Evolutionary conservation across 441 rosid genomes (phyloP).

Genomic region (Populus trichocarpa): DNA sequence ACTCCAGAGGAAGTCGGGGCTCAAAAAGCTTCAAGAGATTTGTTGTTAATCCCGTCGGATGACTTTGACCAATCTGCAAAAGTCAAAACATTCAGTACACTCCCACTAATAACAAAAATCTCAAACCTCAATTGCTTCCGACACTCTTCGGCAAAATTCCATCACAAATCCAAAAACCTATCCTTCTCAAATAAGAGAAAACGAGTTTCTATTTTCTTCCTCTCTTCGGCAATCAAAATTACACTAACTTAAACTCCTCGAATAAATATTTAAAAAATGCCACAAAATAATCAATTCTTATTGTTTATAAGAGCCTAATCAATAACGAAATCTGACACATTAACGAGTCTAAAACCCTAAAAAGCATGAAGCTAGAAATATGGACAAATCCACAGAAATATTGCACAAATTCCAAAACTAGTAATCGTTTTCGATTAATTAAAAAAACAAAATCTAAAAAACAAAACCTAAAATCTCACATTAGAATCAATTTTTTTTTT

Average conservation of each 20-base stretch:
- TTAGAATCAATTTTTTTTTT: too few species aligned
- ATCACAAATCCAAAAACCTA: background rate
- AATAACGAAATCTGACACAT: too few species aligned
- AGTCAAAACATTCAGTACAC: conserved; percentile 11
- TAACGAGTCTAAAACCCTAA: background rate
- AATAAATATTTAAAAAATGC: too few species aligned
- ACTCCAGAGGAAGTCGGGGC: conserved; percentile 86
- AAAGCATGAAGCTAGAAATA: background rate
- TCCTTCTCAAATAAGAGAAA: background rate
- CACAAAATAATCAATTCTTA: too few species aligned
- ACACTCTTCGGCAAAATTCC: background rate
- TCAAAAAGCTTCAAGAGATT: conserved; percentile 91
- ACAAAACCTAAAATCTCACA: too few species aligned
- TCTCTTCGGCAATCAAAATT: background rate
- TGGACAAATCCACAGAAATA: background rate
- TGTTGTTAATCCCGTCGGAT: conserved; percentile 84
- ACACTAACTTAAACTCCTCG: background rate
- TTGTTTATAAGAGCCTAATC: background rate
- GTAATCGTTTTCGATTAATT: background rate
- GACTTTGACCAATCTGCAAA: conserved; percentile 93
- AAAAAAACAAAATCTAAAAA: too few species aligned
- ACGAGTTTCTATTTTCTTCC: background rate
- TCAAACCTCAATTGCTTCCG: background rate
- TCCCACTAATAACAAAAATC: background rate
- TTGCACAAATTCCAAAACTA: background rate